Evolutionary conservation across 331 rosid species (phyloP), one percentile per base, ranked within the genome.

Genomic region (Prunus yedoensis): DNA sequence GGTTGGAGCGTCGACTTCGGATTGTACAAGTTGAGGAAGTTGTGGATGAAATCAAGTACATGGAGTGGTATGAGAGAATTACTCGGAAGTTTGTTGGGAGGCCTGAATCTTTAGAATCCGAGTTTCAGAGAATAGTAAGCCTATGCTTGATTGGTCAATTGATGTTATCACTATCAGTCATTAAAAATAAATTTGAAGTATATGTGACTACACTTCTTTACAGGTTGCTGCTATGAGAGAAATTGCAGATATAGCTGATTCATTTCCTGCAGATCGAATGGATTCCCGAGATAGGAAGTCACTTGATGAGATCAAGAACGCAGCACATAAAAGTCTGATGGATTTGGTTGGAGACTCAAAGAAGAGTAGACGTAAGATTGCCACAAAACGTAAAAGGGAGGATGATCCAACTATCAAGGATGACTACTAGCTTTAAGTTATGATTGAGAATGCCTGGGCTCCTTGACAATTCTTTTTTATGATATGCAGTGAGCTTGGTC

Each of bases 151-250:
- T 75, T 62, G 8, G 38, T 35, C 38, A 35, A 35, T 35, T 35
- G 38, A 35, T 5, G 8, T 35, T 35, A 5, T 35, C 38, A 35
- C 38, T 5, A 5, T 35, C 38, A 35, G 38, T 5, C 7, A 35
- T 69, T 41, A 45, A 38, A 71, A 75, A 57, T 46, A 73, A 62
- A 28, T 61, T 71, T 71, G 38, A 35, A 70, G 77, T 49, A 5
- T 49, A 2, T 12, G 21, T 20, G 38, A 35, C 8, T 62, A 64
- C 57, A 43, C 63, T 5, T 15, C 28, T 54, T 70, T 74, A 56
- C 87, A 87, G 93, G 91, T 85, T 77, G 76, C 88, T 68, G 87
- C 94, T 21, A 87, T 91, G 91, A 85, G 80, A 78, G 94, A 94
- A 80, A 92, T 91, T 16, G 93, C 89, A 11, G 79, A 56, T 27